Percentiles rank a stretch among this genome's conserved stretches.
phyloP scores from a whole-genome alignment of 2,329 filamentous ascomycete genomes.

The Pseudocercospora crystallina region DNA sequence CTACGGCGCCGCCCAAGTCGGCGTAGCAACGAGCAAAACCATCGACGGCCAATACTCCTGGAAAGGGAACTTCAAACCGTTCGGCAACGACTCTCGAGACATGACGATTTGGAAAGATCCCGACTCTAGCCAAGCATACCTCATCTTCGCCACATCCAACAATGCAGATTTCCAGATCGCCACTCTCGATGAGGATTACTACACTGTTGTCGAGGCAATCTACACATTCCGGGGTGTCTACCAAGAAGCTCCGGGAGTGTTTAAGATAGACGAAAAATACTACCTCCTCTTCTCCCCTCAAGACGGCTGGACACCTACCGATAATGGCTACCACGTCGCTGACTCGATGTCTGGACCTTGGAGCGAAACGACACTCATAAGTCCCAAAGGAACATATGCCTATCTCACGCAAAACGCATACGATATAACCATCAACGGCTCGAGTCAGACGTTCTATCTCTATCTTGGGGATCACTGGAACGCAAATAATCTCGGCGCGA shows the following conservation, averaged over 20 bases:
- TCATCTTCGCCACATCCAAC: slow-evolving; percentile 52
- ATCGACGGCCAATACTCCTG: slow-evolving; percentile 63
- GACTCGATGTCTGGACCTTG: slow-evolving; percentile 60
- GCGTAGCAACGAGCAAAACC: slow-evolving; percentile 59
- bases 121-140: slow-evolving; percentile 60
- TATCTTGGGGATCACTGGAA: slow-evolving; percentile 71
- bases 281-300: slow-evolving; percentile 62
- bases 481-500: slow-evolving; percentile 51
- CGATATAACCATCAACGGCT: slow-evolving; percentile 50
- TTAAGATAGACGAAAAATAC: slow-evolving; percentile 61
- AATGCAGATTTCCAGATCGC: slow-evolving; percentile 31
- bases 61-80: slow-evolving; percentile 46
- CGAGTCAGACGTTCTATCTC: slow-evolving; percentile 42
- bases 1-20: slow-evolving; percentile 65
- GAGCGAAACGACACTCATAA: slow-evolving; percentile 61
- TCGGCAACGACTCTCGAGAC: slow-evolving; percentile 56
- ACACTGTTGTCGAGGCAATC: slow-evolving; percentile 22
- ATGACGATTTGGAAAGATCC: slow-evolving; percentile 61
- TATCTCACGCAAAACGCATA: slow-evolving; percentile 62
- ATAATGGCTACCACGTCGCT: slow-evolving; percentile 63
- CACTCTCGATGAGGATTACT: slow-evolving; percentile 26
- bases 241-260: slow-evolving; percentile 60
- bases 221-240: slow-evolving; percentile 26
- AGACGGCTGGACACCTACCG: slow-evolving; percentile 54
- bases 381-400: slow-evolving; percentile 57